Percentiles rank a stretch among this genome's conserved stretches.
Conservation (phyloP, 2,329 filamentous ascomycete genomes). For the Hypoxylon sp. region DNA sequence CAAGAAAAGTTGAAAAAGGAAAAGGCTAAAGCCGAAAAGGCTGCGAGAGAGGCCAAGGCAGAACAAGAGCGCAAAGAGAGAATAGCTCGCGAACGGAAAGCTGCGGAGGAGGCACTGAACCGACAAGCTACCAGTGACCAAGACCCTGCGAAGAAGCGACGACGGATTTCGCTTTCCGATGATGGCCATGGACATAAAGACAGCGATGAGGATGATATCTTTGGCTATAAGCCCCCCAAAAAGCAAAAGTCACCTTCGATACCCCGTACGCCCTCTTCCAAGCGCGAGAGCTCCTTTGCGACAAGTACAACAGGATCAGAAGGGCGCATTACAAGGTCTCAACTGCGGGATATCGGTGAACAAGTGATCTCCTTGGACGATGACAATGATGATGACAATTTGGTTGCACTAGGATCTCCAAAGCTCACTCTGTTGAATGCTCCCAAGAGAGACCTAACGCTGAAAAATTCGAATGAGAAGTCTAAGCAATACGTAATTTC, state of each 20-base stretch:
- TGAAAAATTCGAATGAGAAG: conserved; percentile 21
- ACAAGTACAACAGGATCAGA: conserved; percentile 16
- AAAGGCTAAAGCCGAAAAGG: conserved; percentile 41
- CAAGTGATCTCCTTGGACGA: conserved; percentile 47
- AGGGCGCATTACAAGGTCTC: conserved; percentile 22
- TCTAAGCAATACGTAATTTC: conserved; percentile 26
- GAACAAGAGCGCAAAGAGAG: conserved; percentile 49
- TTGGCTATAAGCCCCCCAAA: conserved; percentile 39
- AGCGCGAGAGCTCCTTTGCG: conserved; percentile 27
- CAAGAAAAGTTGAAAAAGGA: conserved; percentile 46
- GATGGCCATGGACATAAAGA: background rate
- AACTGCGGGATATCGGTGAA: conserved; percentile 26
- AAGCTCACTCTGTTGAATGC: background rate
- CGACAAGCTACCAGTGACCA: conserved; percentile 28
- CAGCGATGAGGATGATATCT: conserved; percentile 38
- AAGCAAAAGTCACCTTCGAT: conserved; percentile 37
- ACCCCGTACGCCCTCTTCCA: conserved; percentile 36
- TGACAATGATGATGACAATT: conserved; percentile 35
- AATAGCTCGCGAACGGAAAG: conserved; percentile 40
- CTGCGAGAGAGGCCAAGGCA: conserved; percentile 41
- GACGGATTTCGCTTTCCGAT: conserved; percentile 36
- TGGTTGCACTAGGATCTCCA: conserved; percentile 3
- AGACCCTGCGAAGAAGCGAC: conserved; percentile 47
- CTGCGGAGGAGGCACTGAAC: conserved; percentile 31
- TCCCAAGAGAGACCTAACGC: conserved; percentile 21